Percentiles rank a stretch among this genome's conserved stretches.
Conservation (phyloP, 1,284 basidiomycete species). For the Leccinum pseudoinsigne region DNA sequence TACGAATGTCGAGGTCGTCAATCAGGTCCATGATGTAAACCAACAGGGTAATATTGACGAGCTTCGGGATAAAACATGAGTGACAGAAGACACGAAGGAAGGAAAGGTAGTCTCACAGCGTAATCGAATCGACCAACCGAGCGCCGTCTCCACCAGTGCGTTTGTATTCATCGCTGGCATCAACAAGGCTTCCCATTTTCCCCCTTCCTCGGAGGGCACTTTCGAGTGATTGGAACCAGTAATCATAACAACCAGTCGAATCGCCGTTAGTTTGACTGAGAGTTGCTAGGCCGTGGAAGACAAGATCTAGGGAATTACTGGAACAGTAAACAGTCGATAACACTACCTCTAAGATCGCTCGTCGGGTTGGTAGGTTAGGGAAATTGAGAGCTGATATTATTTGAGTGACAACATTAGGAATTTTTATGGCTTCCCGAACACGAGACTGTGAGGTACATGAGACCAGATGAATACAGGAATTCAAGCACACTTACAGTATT, state of each 20-base stretch:
- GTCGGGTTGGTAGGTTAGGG: constrained; percentile 79
- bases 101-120: constrained; percentile 56
- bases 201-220: constrained; percentile 81
- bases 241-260: constrained; percentile 68
- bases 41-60: constrained; percentile 70
- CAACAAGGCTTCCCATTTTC: constrained; percentile 94
- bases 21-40: constrained; percentile 61
- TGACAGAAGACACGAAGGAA: constrained; percentile 7
- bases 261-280: constrained; percentile 70
- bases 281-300: constrained; percentile 62
- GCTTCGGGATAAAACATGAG: constrained; percentile 40
- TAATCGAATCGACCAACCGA: constrained; percentile 71
- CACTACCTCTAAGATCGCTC: constrained; percentile 79
- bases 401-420: constrained; percentile 79
- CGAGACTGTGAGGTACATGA: constrained; percentile 51
- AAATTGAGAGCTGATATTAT: constrained; percentile 87
- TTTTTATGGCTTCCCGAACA: constrained; percentile 76
- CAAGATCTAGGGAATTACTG: constrained; percentile 51
- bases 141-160: constrained; percentile 63
- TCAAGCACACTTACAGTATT: constrained; percentile 50
- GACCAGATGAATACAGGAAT: neutral
- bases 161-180: constrained; percentile 88
- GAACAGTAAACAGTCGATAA: constrained; percentile 63
- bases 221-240: constrained; percentile 90
- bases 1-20: constrained; percentile 79